Evolutionary conservation across 2,329 filamentous ascomycete species (phyloP).

Genomic region (Penicillium nordicum): DNA sequence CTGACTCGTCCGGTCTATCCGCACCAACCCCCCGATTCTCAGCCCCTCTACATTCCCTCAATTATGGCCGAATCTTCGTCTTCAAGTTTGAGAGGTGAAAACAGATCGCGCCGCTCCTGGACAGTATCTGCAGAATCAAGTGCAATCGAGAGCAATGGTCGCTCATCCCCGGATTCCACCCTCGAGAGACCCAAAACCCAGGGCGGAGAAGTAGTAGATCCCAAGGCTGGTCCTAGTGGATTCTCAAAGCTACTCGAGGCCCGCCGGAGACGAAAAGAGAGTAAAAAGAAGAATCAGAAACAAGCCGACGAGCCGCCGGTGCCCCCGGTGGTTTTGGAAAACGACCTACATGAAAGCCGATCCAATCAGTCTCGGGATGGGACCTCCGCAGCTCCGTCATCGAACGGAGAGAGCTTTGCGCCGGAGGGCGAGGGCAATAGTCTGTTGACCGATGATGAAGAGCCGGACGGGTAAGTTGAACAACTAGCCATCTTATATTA

Average conservation of each 20-base stretch:
- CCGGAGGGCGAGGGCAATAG: slow-evolving; percentile 26
- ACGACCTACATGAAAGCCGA: slow-evolving; percentile 20
- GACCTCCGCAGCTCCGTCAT: slow-evolving; percentile 23
- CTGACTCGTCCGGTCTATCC: neutral
- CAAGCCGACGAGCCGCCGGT: slow-evolving; percentile 23
- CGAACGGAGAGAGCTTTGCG: slow-evolving; percentile 21
- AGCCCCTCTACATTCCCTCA: slow-evolving; percentile 2
- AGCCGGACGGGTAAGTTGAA: slow-evolving; percentile 41
- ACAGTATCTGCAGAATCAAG: slow-evolving; percentile 37
- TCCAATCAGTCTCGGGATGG: slow-evolving; percentile 27
- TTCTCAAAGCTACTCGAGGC: slow-evolving; percentile 52
- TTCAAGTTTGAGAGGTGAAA: slow-evolving; percentile 37
- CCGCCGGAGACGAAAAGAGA: slow-evolving; percentile 45
- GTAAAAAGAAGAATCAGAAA: slow-evolving; percentile 26
- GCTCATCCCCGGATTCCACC: slow-evolving; percentile 39
- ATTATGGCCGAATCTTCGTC: slow-evolving; percentile 37
- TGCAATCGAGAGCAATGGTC: slow-evolving; percentile 32
- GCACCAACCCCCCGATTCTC: neutral
- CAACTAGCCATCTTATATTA: neutral
- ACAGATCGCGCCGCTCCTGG: slow-evolving; percentile 36
- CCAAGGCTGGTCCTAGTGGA: slow-evolving; percentile 43
- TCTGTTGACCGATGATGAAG: slow-evolving; percentile 36
- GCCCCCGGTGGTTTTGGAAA: slow-evolving; percentile 21
- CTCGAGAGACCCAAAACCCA: slow-evolving; percentile 39
- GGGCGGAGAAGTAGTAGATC: slow-evolving; percentile 36